phyloP scores from a whole-genome alignment of 805 yeast species.

The Spathaspora boniae region DNA sequence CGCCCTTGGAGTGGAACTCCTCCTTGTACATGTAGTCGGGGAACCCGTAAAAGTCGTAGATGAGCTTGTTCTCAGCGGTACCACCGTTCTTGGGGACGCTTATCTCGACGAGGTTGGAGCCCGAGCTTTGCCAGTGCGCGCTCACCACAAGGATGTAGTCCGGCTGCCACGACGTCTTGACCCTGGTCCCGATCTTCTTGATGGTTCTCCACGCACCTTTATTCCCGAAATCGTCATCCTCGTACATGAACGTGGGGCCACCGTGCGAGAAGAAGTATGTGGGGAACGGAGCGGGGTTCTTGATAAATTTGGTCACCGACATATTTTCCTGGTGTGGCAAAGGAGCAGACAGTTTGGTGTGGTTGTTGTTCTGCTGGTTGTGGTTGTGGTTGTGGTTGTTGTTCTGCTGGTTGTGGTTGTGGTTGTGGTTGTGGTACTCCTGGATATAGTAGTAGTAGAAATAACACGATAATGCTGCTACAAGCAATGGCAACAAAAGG shows the following conservation, averaged over 20 bases:
- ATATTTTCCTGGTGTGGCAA: too few species aligned
- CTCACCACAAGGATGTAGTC: constrained; percentile 64
- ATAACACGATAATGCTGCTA: too few species aligned
- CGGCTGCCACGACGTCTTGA: constrained; percentile 52
- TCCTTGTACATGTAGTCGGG: constrained; percentile 63
- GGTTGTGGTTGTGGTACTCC: too few species aligned
- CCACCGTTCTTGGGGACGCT: constrained; percentile 28
- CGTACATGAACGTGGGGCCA: constrained; percentile 74
- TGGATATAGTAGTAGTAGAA: too few species aligned
- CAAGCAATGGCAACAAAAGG: too few species aligned
- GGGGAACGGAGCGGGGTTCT: constrained; percentile 41
- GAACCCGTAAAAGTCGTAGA: constrained; percentile 76
- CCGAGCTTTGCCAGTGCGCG: constrained; percentile 71
- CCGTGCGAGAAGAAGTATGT: constrained; percentile 77
- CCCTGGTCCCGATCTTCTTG: constrained; percentile 47
- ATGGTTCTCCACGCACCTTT: constrained; percentile 61
- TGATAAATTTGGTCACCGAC: constrained; percentile 8
- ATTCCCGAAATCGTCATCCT: constrained; percentile 45
- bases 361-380: too few species aligned
- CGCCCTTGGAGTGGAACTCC: constrained; percentile 52
- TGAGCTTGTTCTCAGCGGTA: constrained; percentile 46
- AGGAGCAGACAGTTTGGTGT: too few species aligned
- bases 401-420: too few species aligned
- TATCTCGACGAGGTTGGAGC: constrained; percentile 43
- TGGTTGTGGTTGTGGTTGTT: too few species aligned